phyloP scores from a whole-genome alignment of 2,329 filamentous ascomycete species.

The Cladosporium oxysporum region DNA sequence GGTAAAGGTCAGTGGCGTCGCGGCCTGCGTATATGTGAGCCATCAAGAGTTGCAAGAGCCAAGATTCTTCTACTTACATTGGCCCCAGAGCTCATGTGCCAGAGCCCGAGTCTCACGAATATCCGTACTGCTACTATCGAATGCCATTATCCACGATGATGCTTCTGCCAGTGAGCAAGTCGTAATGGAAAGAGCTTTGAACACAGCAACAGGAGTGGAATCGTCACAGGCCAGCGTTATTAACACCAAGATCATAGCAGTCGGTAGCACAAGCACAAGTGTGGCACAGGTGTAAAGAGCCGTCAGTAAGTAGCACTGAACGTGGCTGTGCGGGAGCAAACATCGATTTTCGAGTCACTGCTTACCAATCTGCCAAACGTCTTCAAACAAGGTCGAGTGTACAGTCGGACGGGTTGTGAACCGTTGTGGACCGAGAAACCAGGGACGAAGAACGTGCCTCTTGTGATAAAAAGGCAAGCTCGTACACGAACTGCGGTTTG shows the following conservation, averaged over 20 bases:
- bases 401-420: neutral
- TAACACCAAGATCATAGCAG: neutral
- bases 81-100: constrained; percentile 14
- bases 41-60: neutral
- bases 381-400: neutral
- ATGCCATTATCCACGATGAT: neutral
- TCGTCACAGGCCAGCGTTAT: neutral
- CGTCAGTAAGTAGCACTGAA: neutral
- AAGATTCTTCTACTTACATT: constrained; percentile 6
- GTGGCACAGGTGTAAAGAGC: neutral
- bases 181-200: neutral
- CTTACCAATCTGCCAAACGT: neutral
- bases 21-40: neutral
- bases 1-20: neutral
- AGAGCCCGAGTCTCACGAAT: constrained; percentile 7
- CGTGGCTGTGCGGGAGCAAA: neutral
- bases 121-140: neutral
- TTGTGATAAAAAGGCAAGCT: neutral
- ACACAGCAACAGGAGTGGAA: neutral
- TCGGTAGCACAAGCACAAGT: neutral
- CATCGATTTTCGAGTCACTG: neutral
- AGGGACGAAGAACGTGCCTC: neutral
- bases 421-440: no score
- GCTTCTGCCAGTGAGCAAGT: neutral
- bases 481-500: neutral